Conservation (phyloP, 371 early-diverging fungal genomes). For the Mucor indicus region DNA sequence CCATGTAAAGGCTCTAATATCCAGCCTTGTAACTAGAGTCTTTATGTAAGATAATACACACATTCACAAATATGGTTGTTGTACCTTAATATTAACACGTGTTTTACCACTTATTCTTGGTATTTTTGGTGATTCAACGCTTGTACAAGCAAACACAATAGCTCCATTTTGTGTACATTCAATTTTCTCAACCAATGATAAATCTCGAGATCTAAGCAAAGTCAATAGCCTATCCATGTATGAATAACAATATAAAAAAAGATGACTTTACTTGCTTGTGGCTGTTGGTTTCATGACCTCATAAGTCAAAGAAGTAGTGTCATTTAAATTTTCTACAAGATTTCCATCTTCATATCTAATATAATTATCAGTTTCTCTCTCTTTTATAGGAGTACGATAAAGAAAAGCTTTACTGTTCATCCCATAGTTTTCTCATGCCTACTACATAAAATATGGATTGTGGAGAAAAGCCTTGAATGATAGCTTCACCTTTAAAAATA, state of each 20-base stretch:
- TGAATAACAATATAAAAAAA: background rate
- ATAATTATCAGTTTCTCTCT: too few relatives aligned
- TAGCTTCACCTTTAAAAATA: constrained; percentile 61
- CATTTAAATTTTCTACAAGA: constrained; percentile 53
- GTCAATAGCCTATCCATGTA: too few relatives aligned
- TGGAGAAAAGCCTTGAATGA: constrained; percentile 63
- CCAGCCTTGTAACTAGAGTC: constrained; percentile 64
- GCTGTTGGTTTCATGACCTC: constrained; percentile 52
- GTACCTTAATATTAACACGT: constrained; percentile 60
- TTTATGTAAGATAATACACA: too few relatives aligned
- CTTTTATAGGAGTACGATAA: too few relatives aligned
- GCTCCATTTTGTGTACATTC: constrained; percentile 47
- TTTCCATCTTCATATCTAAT: constrained; percentile 56
- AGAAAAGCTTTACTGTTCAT: constrained; percentile 45
- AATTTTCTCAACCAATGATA: constrained; percentile 44
- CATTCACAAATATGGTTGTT: too few relatives aligned
- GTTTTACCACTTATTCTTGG: constrained; percentile 55
- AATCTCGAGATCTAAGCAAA: constrained; percentile 43
- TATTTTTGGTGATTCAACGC: constrained; percentile 61
- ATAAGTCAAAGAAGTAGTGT: constrained; percentile 50
- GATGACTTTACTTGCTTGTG: constrained; percentile 39
- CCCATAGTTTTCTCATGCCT: constrained; percentile 65
- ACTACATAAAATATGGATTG: constrained; percentile 67
- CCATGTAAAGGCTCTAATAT: constrained; percentile 59
- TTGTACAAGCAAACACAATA: constrained; percentile 64